Base-by-base conservation (phyloP, 2,329 filamentous ascomycete genomes). In the Ophiocordyceps camponoti-floridani region DNA sequence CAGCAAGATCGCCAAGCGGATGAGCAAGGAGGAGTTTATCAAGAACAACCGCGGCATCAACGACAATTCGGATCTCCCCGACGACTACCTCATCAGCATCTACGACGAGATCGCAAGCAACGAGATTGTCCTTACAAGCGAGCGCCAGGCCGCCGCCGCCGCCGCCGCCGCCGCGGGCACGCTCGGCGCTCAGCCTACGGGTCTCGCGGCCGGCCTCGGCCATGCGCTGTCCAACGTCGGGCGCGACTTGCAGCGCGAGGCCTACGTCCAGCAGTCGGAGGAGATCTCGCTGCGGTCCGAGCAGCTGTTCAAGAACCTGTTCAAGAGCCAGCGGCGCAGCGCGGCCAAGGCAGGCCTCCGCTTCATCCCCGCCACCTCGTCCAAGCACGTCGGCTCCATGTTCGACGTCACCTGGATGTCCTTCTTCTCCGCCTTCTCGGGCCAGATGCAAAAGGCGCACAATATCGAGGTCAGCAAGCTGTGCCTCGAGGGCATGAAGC, bases 341-440 rank as follows among this genome's bases (percentile, higher is more conserved):
- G 78, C 84, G 2, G 67, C 82, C 40, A 82, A 82, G 52, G 59
- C 73, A 58, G 65, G 78, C 61, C 54, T 80, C 70, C 63, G 79
- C 68, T 98, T 91, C 61, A 93, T 98, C 45, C 84, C 86, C 1
- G 91, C 91, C 4, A 91, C 86, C 1, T 96, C 88, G 0, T 88
- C 86, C 59, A 89, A 86, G 54, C 91, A 98, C 59, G 84, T 95
- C 43, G 91, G 91, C 0, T 87, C 91, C 1, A 98, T 98, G 91
- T 96, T 98, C 57, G 88, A 94, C 54, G 87, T 94, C 23, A 93
- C 87, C 0, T 98, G 91, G 91, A 98, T 96, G 89, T 94, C 89
- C 10, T 93, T 95, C 61, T 82, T 98, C 56, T 96, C 89, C 5
- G 88, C 88, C 0, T 72, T 98, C 26, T 95, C 89, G 1, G 88